phyloP scores from a whole-genome alignment of 1,139 yeast genomes.

The Suhomyces bokatorum region DNA sequence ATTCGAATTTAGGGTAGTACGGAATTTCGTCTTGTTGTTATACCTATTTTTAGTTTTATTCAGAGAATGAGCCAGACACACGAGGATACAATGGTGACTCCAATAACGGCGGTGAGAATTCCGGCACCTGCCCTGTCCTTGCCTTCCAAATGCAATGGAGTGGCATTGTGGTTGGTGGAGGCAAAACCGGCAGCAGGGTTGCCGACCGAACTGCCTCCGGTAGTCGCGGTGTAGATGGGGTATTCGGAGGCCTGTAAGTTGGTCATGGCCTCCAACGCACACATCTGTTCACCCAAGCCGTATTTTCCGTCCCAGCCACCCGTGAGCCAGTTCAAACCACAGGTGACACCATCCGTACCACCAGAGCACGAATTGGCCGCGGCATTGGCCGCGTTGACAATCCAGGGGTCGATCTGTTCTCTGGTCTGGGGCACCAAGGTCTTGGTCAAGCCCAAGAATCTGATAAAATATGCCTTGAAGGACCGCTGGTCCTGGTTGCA shows the following conservation, averaged over 20 bases:
- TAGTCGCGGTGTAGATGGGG: slow-evolving; percentile 38
- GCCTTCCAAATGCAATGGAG: slow-evolving; percentile 51
- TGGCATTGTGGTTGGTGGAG: slow-evolving; percentile 35
- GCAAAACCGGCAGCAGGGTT: slow-evolving; percentile 52
- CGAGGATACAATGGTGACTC: slow-evolving; percentile 61
- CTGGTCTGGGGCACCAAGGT: slow-evolving; percentile 54
- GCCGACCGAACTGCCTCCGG: slow-evolving; percentile 50
- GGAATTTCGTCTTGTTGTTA: too few species aligned
- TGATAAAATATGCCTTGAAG: slow-evolving; percentile 70
- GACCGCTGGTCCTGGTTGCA: slow-evolving; percentile 79
- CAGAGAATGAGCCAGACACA: slow-evolving; percentile 72
- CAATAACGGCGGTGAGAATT: slow-evolving; percentile 74
- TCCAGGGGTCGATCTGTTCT: slow-evolving; percentile 42
- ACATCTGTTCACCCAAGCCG: slow-evolving; percentile 80
- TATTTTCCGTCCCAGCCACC: slow-evolving; percentile 60
- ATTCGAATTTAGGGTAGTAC: too few species aligned
- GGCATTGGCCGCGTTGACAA: slow-evolving; percentile 44
- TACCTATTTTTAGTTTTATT: not conserved
- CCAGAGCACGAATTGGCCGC: slow-evolving; percentile 76
- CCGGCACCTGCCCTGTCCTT: slow-evolving; percentile 91
- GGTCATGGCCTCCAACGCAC: slow-evolving; percentile 67
- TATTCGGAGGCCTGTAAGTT: slow-evolving; percentile 32
- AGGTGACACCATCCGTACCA: slow-evolving; percentile 73
- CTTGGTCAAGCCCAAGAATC: slow-evolving; percentile 63
- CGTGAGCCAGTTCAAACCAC: slow-evolving; percentile 66